Conservation (phyloP, 345 rosid genomes). For the Eucalyptus curtisii region DNA sequence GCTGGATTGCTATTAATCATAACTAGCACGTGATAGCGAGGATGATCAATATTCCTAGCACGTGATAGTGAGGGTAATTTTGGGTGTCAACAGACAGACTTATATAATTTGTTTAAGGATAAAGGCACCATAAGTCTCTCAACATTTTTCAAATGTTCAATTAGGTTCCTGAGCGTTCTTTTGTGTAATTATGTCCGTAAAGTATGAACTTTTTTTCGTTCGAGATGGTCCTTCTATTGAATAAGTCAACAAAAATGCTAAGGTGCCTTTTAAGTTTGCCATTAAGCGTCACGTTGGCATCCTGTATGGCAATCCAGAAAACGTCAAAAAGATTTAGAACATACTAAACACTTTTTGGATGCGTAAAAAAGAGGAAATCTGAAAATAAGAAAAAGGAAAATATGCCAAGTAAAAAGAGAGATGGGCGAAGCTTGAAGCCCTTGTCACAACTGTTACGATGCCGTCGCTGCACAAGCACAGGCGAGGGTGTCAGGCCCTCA, state of each 20-base stretch:
- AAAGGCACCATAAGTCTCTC: background rate
- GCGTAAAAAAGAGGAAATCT: too few relatives aligned
- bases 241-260: background rate
- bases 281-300: background rate
- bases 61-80: too few relatives aligned
- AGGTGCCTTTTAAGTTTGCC: background rate
- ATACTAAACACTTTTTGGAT: background rate
- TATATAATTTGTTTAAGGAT: background rate
- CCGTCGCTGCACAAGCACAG: background rate
- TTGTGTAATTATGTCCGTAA: background rate
- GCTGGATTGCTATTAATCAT: too few relatives aligned
- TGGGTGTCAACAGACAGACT: background rate
- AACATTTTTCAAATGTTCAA: background rate
- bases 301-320: background rate
- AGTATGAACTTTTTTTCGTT: background rate
- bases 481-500: background rate
- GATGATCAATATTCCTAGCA: too few relatives aligned
- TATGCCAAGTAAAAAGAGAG: background rate
- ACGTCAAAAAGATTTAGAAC: background rate
- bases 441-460: background rate
- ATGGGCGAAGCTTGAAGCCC: background rate
- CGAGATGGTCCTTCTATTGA: background rate
- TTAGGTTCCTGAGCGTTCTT: background rate
- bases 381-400: background rate
- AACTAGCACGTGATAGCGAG: accelerated